Base-by-base conservation (phyloP, 306 rosid genomes). In the Inga leiocalycina region DNA sequence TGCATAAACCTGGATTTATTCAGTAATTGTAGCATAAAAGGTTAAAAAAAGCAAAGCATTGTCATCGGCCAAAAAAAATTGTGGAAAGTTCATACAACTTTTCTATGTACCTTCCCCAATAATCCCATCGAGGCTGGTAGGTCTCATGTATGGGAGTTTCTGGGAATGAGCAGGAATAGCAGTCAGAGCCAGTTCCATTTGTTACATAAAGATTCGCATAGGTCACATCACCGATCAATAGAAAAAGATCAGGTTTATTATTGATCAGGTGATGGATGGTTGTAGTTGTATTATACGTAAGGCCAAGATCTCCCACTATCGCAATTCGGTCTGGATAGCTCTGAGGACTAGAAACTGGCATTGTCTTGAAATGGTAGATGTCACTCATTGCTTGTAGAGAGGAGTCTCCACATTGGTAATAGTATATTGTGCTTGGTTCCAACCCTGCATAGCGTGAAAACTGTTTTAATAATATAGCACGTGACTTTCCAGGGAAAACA, bases 61-160 rank as follows among this genome's bases (percentile, higher is more conserved):
- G 64, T 17, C 65, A 5, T 37, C 68, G 81, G 35, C 61, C 64
- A 17, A 27, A 44, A 32, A 64, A 78, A 34, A 62, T 70, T 78
- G n/a, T 44, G 20, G 49, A 68, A 30, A 66, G 75, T 19, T 45
- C 70, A 67, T 54, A 79, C 51, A 37, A 45, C 19, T 79, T 75
- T 61, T 71, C 70, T 48, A 20, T 22, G 79, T 71, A 94, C 98
- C 98, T 94, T 86, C 96, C 98, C 98, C 97, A 94, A 77, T 91
- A 88, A 87, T 91, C 98, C 98, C 97, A 94, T 70, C 94, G 87
- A 91, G 97, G 98, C 86, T 91, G 98, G 88, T 90, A 94, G 59
- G 95, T 88, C 89, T 94, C 97, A 56, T 92, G 98, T 56, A 94
- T 92, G 16, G 94, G 97, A 79, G 91, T 89, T 30, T 89, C 52